Percentiles rank a stretch among this genome's conserved stretches.
These are phyloP conservation scores for Microsporum canis DNA, from an alignment of 2,329 filamentous ascomycete genomes.

Conservation along the genomic window DNA sequence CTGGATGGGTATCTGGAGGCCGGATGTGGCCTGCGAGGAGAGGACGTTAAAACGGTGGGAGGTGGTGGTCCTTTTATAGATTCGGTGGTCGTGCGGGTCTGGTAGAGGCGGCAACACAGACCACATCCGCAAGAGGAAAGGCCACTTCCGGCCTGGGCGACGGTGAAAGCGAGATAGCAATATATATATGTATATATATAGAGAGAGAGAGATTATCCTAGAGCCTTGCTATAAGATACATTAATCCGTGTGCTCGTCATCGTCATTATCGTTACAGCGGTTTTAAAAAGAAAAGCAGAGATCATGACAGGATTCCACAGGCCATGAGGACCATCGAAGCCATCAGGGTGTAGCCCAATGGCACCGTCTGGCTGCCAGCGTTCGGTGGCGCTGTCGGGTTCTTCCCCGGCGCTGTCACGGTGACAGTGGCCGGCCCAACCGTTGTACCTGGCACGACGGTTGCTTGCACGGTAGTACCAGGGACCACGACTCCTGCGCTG, in stretches of 20 bases:
- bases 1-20: neutral
- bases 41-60: neutral
- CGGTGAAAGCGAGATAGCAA: neutral
- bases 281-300: no score
- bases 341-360: neutral
- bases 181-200: neutral
- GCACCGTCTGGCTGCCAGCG: neutral
- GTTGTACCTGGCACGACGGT: neutral
- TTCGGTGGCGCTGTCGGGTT: neutral
- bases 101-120: no score
- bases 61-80: neutral
- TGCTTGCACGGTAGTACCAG: neutral
- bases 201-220: no score
- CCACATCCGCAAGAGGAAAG: neutral
- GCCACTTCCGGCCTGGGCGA: neutral
- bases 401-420: neutral
- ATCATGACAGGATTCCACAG: neutral
- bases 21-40: neutral
- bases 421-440: slow-evolving; percentile 1
- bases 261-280: no score
- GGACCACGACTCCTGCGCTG: neutral
- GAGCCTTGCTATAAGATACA: neutral
- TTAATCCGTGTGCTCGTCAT: neutral
- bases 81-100: neutral
- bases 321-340: neutral